Conservation (phyloP, 805 yeast genomes). For the Maudiozyma pseudohumilis region DNA sequence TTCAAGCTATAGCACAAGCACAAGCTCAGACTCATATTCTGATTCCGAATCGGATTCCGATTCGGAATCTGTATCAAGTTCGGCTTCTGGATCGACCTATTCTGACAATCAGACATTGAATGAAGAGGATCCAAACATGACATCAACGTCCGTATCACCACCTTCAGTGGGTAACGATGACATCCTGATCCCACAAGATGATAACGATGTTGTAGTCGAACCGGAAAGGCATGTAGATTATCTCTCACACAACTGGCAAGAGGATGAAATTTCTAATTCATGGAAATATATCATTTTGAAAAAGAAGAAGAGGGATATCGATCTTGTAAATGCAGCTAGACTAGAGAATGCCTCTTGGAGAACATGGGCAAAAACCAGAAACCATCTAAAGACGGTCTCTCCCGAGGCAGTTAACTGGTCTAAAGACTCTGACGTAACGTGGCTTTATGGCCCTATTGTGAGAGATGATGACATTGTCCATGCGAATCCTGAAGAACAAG, state of each 20-base stretch:
- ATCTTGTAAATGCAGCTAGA: slow-evolving; percentile 73
- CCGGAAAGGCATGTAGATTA: slow-evolving; percentile 92
- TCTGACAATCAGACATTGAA: neutral
- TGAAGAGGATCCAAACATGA: neutral
- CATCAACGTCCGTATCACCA: slow-evolving; percentile 29
- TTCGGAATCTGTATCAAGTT: neutral
- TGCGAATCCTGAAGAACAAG: neutral
- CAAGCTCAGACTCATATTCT: slow-evolving; percentile 3
- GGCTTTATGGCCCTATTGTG: slow-evolving; percentile 86
- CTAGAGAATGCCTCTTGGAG: slow-evolving; percentile 93
- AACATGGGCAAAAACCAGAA: slow-evolving; percentile 92
- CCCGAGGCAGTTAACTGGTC: slow-evolving; percentile 94
- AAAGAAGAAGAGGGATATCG: slow-evolving; percentile 44
- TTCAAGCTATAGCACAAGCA: neutral
- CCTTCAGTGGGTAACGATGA: slow-evolving; percentile 26
- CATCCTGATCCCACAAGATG: slow-evolving; percentile 58
- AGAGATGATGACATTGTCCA: slow-evolving; percentile 9
- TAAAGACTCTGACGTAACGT: slow-evolving; percentile 92
- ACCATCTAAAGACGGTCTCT: slow-evolving; percentile 66
- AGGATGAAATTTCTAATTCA: slow-evolving; percentile 80
- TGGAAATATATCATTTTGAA: slow-evolving; percentile 88
- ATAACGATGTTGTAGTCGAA: slow-evolving; percentile 64
- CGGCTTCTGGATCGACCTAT: neutral
- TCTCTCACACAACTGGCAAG: slow-evolving; percentile 93
- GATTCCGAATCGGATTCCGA: neutral